phyloP scores from a whole-genome alignment of 2,329 filamentous ascomycete genomes.

The Zalaria sp. region DNA sequence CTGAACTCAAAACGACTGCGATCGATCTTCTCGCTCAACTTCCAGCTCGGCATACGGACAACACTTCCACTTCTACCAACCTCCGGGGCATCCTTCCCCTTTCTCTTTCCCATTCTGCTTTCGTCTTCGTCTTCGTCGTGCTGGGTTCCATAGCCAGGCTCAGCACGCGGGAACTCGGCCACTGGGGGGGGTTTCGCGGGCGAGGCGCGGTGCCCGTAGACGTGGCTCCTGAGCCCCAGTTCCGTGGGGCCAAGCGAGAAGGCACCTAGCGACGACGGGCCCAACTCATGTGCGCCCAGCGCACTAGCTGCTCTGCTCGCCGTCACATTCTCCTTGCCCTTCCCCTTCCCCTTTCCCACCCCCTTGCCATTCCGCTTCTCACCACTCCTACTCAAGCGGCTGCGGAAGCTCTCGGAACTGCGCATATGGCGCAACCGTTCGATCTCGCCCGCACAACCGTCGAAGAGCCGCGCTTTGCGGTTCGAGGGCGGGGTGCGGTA shows the following conservation, averaged over 20 bases:
- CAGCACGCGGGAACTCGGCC: too few species aligned
- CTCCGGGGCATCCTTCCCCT: not conserved
- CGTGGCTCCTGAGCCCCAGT: not conserved
- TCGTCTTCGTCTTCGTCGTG: too few species aligned
- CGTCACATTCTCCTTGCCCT: not conserved
- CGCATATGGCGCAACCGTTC: constrained; percentile 11
- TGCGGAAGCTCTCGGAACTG: constrained; percentile 14
- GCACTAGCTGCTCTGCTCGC: not conserved
- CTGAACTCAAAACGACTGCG: constrained; percentile 19
- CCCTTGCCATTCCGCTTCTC: too few species aligned
- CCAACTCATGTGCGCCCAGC: not conserved
- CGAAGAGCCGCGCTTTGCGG: constrained; percentile 10
- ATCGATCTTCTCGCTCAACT: constrained; percentile 15
- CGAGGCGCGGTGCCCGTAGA: too few species aligned
- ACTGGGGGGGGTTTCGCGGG: too few species aligned
- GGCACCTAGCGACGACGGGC: not conserved
- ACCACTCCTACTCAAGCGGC: not conserved
- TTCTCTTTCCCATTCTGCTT: not conserved
- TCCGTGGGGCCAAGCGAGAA: not conserved
- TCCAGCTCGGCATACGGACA: constrained; percentile 1
- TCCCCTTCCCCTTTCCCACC: not conserved
- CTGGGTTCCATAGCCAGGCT: too few species aligned
- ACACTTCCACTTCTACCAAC: not conserved
- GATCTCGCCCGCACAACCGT: not conserved
- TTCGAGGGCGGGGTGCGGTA: constrained; percentile 13